A percentile compares a stretch with the other conserved stretches of the same genome.
These are phyloP conservation scores for Nannochloris sp. DNA, from an alignment of 139 green algal species.

Conservation along the genomic window DNA sequence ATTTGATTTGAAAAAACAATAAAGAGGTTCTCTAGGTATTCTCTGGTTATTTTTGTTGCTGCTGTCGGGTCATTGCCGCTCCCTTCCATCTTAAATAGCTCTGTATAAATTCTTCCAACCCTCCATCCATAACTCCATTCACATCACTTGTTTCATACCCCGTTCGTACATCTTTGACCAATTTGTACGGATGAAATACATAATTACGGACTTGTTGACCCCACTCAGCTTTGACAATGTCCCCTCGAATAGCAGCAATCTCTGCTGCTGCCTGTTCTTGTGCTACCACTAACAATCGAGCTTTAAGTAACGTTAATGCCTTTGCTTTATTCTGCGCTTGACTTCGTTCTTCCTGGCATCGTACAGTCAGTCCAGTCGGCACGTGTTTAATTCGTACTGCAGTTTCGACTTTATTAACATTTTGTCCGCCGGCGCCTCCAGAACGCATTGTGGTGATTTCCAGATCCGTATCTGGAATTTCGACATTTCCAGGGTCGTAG, in stretches of 20 bases:
- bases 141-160: conserved; percentile 60
- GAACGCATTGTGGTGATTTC: conserved; percentile 77
- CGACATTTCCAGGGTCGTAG: background rate
- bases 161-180: conserved; percentile 89
- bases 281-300: conserved; percentile 76
- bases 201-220: conserved; percentile 98
- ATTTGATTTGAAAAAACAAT: no score
- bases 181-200: conserved; percentile 94
- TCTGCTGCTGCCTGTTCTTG: conserved; percentile 71
- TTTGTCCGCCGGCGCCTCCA: conserved; percentile 82
- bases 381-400: conserved; percentile 85
- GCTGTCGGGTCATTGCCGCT: background rate
- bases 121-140: conserved; percentile 68
- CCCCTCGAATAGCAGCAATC: conserved; percentile 80
- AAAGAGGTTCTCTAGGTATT: no score
- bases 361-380: conserved; percentile 79
- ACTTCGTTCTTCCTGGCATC: conserved; percentile 68
- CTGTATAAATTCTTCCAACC: conserved; percentile 31
- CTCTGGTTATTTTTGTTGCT: no score
- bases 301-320: conserved; percentile 66
- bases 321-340: conserved; percentile 47
- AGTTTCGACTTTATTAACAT: conserved; percentile 98
- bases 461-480: conserved; percentile 77
- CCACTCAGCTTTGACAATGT: conserved; percentile 89
- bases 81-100: background rate